These are phyloP conservation scores for Penicillium desertorum DNA, from an alignment of 495 filamentous ascomycete genomes.

Conservation along the genomic window DNA sequence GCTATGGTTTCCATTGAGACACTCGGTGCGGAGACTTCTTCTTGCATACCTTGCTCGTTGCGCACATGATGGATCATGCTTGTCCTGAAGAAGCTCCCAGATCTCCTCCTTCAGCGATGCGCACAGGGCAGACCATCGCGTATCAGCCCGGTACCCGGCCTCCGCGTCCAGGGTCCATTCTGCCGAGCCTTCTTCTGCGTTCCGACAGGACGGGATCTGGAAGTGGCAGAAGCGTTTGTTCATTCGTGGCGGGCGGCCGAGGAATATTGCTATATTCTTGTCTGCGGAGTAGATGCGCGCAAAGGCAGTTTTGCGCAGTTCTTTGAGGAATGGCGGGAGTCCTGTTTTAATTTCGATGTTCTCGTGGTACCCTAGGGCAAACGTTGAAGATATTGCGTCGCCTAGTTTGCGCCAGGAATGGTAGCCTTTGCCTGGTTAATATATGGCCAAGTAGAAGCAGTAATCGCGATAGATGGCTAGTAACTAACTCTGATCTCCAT, in stretches of 20 bases:
- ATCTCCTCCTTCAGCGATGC: constrained; percentile 43
- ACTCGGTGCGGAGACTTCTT: neutral
- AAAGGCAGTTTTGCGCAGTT: constrained; percentile 40
- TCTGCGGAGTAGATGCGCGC: constrained; percentile 46
- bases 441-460: neutral
- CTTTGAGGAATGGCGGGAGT: constrained; percentile 36
- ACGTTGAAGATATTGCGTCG: constrained; percentile 44
- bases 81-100: constrained; percentile 39
- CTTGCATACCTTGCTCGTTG: constrained; percentile 24
- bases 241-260: constrained; percentile 46
- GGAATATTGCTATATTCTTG: constrained; percentile 46
- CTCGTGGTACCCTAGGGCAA: constrained; percentile 46
- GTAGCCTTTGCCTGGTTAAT: constrained; percentile 32
- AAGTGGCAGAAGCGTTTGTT: constrained; percentile 44
- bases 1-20: no score
- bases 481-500: constrained; percentile 45
- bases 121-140: constrained; percentile 42
- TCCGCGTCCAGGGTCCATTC: constrained; percentile 25
- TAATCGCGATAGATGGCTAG: neutral
- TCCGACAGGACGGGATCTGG: constrained; percentile 30
- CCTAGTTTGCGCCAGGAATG: constrained; percentile 46
- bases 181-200: constrained; percentile 5
- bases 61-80: constrained; percentile 24
- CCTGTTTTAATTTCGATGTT: constrained; percentile 31
- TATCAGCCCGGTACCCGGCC: constrained; percentile 37